A percentile compares a stretch with the other conserved stretches of the same genome.
phyloP scores from a whole-genome alignment of 1,284 basidiomycete genomes.

The Gymnopus androsaceus region DNA sequence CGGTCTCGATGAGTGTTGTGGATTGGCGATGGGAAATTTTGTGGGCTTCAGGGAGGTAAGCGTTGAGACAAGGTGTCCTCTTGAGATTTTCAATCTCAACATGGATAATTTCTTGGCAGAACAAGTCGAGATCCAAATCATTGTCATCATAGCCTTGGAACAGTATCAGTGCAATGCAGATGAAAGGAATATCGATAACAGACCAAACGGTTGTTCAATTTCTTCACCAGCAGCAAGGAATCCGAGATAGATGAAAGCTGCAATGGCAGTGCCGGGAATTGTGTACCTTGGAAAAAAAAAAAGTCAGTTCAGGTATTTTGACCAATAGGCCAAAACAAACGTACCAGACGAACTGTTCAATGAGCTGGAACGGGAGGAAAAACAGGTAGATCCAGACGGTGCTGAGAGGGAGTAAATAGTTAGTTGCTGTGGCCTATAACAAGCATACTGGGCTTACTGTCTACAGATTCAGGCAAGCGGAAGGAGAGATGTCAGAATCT shows the following conservation, averaged over 20 bases:
- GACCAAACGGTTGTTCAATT: constrained; percentile 70
- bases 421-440: background rate
- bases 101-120: constrained; percentile 21
- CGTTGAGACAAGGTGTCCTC: constrained; percentile 20
- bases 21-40: background rate
- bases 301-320: no score
- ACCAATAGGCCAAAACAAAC: no score
- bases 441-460: constrained; percentile 34
- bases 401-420: constrained; percentile 30
- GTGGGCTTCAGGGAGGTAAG: constrained; percentile 3
- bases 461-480: background rate
- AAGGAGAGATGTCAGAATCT: background rate
- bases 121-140: constrained; percentile 24
- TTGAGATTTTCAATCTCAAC: constrained; percentile 21
- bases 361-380: constrained; percentile 71
- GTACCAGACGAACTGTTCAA: constrained; percentile 58
- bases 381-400: constrained; percentile 74
- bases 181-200: constrained; percentile 19
- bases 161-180: background rate
- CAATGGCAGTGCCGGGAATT: constrained; percentile 60
- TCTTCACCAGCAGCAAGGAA: constrained; percentile 68
- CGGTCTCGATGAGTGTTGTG: constrained; percentile 5
- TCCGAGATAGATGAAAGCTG: constrained; percentile 67
- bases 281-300: no score
- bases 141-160: constrained; percentile 54